Evolutionary conservation across 306 rosid genomes (phyloP), one percentile per base, ranked within the genome.

Genomic region (Clitoria ternatea): DNA sequence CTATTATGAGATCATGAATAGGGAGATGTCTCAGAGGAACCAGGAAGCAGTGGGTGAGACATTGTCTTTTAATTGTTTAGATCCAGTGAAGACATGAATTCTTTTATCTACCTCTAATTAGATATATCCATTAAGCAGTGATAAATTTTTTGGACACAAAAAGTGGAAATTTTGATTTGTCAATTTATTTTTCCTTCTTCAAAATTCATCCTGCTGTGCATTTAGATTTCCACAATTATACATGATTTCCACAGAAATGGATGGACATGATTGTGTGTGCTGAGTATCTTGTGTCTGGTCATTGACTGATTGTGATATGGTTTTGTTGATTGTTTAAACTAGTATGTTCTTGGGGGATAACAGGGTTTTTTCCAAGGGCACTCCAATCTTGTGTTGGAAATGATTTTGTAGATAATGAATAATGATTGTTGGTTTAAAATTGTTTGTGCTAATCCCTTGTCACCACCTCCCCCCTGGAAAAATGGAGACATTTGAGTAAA

Each of bases 21-120:
- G 81, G 84, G 99, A 95, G 85, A 91, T 95, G 99, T 91, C 90
- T 72, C 99, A 95, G 87, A 85, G 99, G 83, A 95, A 95, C 80
- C 96, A 85, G 85, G 97, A 95, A 29, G 96, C 88, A 75, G 79
- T 95, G 7, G 99, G 99, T 95, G 35, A 89, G 95, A 76, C 49
- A 27, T 12, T 61, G 44, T 70, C 74, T 19, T 35, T 26, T 63
- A 53, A 45, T 35, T 60, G 65, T 66, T 22, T 72, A 37, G 60
- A 40, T 33, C 19, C n/a, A 32, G 19, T 37, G 22, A 24, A 50
- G 36, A 19, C 40, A 14, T 43, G 9, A 23, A 20, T 48, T 24
- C 1, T 35, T 39, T 66, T 8, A 18, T 37, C 65, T 37, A 32
- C 44, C 32, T 56, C 15, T 47, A 42, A 59, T 29, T 69, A 4